Conservation (phyloP, 2,329 filamentous ascomycete species). For the Pseudocercospora crystallina region DNA sequence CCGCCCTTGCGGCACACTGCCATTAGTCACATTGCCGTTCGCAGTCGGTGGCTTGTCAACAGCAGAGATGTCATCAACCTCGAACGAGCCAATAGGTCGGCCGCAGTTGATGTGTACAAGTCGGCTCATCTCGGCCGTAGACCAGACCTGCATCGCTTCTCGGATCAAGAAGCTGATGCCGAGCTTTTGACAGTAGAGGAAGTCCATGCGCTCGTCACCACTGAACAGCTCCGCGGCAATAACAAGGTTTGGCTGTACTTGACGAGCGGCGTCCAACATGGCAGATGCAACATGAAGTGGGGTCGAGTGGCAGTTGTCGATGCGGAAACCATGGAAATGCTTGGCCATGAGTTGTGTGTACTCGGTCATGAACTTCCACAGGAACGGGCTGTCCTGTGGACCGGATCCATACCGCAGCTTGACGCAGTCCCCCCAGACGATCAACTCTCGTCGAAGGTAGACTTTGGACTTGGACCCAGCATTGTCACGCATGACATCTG, state of each 20-base stretch:
- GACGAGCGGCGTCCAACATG: slow-evolving; percentile 88
- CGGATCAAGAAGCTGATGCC: slow-evolving; percentile 89
- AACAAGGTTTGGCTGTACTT: slow-evolving; percentile 81
- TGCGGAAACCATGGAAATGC: slow-evolving; percentile 91
- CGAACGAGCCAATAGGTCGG: slow-evolving; percentile 93
- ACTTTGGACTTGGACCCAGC: slow-evolving; percentile 84
- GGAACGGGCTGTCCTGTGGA: slow-evolving; percentile 81
- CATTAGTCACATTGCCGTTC: slow-evolving; percentile 33
- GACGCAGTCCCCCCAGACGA: slow-evolving; percentile 97
- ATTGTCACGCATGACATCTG: slow-evolving; percentile 90
- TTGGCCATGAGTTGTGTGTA: slow-evolving; percentile 92
- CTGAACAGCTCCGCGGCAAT: slow-evolving; percentile 95
- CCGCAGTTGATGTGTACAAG: slow-evolving; percentile 93
- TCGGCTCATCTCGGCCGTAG: slow-evolving; percentile 85
- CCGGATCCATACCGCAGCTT: slow-evolving; percentile 86
- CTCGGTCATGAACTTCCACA: slow-evolving; percentile 94
- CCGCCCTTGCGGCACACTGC: slow-evolving; percentile 39
- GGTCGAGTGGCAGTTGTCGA: slow-evolving; percentile 97
- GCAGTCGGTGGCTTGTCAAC: slow-evolving; percentile 48
- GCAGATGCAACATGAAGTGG: slow-evolving; percentile 92
- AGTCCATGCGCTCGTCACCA: slow-evolving; percentile 93
- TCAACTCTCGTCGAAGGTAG: slow-evolving; percentile 95
- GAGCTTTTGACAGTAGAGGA: slow-evolving; percentile 88
- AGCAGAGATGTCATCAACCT: slow-evolving; percentile 80
- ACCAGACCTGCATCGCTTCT: slow-evolving; percentile 98